phyloP scores from a whole-genome alignment of 306 rosid genomes.

The Hippophae rhamnoides region DNA sequence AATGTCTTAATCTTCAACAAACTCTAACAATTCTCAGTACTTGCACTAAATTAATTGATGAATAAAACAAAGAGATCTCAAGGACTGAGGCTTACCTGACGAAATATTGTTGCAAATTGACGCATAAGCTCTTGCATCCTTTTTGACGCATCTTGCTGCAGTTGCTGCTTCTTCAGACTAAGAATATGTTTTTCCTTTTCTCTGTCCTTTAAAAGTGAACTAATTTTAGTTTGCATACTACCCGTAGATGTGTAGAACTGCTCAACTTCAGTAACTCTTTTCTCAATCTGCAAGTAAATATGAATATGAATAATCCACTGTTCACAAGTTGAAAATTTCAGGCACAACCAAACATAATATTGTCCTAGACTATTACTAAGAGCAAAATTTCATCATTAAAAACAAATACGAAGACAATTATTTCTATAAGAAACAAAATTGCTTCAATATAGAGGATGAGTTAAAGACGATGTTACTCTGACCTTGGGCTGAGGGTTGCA shows the following conservation, averaged over 20 bases:
- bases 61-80: background rate
- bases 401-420: too few species aligned
- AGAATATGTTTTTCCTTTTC: constrained; percentile 55
- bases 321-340: constrained; percentile 8
- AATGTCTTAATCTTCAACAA: too few species aligned
- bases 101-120: constrained; percentile 63
- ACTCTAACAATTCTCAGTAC: background rate
- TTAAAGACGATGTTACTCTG: too few species aligned
- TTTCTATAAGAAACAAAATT: too few species aligned
- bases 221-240: constrained; percentile 46
- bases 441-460: too few species aligned
- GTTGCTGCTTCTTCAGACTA: constrained; percentile 61
- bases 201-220: constrained; percentile 49
- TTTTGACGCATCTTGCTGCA: constrained; percentile 64
- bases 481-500: too few species aligned
- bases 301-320: constrained; percentile 3
- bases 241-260: constrained; percentile 38
- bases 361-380: background rate
- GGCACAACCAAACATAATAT: constrained; percentile 5
- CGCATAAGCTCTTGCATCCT: constrained; percentile 85
- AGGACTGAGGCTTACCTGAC: constrained; percentile 38
- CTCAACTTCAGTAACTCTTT: constrained; percentile 54
- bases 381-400: too few species aligned
- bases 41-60: background rate
- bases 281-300: constrained; percentile 55